These are phyloP conservation scores for Alternaria brassicae DNA, from an alignment of 2,329 filamentous ascomycete genomes.

Conservation along the genomic window DNA sequence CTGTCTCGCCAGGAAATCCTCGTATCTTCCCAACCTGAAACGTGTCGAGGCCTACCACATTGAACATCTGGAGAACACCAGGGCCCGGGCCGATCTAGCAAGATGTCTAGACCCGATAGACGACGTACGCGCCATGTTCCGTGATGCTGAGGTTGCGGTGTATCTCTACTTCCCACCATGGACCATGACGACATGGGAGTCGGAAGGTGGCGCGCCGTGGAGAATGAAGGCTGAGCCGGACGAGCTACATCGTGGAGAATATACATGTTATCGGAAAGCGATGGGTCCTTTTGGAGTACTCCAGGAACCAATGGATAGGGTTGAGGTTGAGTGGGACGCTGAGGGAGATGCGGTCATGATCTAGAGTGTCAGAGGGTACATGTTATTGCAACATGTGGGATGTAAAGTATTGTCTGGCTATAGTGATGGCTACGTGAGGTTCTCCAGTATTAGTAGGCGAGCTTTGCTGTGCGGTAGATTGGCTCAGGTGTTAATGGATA, in stretches of 20 bases:
- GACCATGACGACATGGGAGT: slow-evolving; percentile 13
- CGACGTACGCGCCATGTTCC: slow-evolving; percentile 2
- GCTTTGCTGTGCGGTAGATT: not conserved
- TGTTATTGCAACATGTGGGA: not conserved
- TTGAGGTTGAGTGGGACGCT: slow-evolving; percentile 15
- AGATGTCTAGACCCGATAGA: not conserved
- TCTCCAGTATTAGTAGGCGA: not conserved
- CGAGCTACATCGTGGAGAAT: not conserved
- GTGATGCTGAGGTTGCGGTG: slow-evolving; percentile 9
- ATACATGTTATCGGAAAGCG: not conserved
- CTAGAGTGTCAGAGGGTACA: not conserved
- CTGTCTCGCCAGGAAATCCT: slow-evolving; percentile 14
- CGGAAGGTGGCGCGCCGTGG: slow-evolving; percentile 15
- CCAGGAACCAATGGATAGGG: not conserved
- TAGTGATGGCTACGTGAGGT: not conserved
- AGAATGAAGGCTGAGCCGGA: slow-evolving; percentile 1
- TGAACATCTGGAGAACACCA: not conserved
- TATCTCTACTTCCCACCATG: slow-evolving; percentile 18
- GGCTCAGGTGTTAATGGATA: not conserved
- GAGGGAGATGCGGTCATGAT: slow-evolving; percentile 15
- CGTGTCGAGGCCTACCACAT: slow-evolving; percentile 22
- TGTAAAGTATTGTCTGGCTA: too few relatives aligned
- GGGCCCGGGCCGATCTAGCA: not conserved
- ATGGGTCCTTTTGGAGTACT: not conserved
- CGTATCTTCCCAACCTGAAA: slow-evolving; percentile 4